Conservation (phyloP, 148 eudicot species). For the Chenopodium suecicum region DNA sequence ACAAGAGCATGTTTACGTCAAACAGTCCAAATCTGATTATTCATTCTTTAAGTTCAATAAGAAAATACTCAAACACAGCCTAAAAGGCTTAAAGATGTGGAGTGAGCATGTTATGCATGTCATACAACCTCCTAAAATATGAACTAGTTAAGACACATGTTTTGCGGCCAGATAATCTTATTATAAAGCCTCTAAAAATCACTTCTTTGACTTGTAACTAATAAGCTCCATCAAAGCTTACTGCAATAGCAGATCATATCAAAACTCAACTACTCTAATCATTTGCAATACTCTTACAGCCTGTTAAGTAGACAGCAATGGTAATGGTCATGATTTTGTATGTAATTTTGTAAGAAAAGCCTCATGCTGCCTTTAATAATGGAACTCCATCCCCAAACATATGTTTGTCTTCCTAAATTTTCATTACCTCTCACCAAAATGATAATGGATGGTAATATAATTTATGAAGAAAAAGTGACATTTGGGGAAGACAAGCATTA, state of each 20-base stretch:
- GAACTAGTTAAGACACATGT: not conserved
- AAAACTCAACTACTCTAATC: not conserved
- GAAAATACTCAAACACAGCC: not conserved
- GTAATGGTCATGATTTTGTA: not conserved
- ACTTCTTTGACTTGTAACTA: not conserved
- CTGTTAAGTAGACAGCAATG: not conserved
- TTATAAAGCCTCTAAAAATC: not conserved
- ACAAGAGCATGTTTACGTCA: not conserved
- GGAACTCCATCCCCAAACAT: not conserved
- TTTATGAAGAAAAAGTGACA: not conserved
- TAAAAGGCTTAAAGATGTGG: not conserved
- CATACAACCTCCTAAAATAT: not conserved
- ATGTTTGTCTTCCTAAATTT: too few species aligned
- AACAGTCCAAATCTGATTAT: conserved; percentile 1
- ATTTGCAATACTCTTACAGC: not conserved
- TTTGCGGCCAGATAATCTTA: not conserved
- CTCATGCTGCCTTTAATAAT: too few species aligned
- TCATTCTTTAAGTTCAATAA: conserved; percentile 1
- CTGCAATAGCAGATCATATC: not conserved
- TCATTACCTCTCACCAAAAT: not conserved
- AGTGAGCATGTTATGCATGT: not conserved
- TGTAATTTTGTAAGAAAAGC: too few species aligned
- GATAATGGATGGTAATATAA: not conserved
- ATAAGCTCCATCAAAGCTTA: not conserved
- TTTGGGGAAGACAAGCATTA: not conserved